Conservation (phyloP, 2,329 filamentous ascomycete genomes). For the Berkeleyomyces rouxiae region DNA sequence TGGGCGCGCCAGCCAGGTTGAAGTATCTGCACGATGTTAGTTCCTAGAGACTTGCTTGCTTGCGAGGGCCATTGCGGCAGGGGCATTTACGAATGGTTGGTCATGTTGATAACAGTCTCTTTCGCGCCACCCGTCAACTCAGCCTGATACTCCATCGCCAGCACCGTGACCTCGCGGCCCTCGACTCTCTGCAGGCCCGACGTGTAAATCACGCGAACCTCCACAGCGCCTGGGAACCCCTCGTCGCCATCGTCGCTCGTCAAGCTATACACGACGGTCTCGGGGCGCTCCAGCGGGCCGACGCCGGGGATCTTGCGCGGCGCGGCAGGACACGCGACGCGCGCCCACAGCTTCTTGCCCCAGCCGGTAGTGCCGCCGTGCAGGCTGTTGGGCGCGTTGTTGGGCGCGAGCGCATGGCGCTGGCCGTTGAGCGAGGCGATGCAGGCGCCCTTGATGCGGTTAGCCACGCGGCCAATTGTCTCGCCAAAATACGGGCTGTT, state of each 20-base stretch:
- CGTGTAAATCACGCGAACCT: constrained; percentile 63
- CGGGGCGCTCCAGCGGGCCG: constrained; percentile 47
- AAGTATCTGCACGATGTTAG: constrained; percentile 33
- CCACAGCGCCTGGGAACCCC: constrained; percentile 74
- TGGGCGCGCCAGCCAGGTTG: constrained; percentile 39
- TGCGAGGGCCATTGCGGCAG: neutral
- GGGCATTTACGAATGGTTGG: constrained; percentile 56
- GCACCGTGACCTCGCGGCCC: constrained; percentile 48
- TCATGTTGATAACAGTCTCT: constrained; percentile 87
- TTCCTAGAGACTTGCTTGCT: neutral
- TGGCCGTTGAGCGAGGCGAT: constrained; percentile 56
- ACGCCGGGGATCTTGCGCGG: constrained; percentile 31
- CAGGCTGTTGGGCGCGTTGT: constrained; percentile 61
- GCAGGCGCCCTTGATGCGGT: constrained; percentile 58
- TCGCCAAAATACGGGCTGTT: constrained; percentile 77
- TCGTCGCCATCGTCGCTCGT: constrained; percentile 69
- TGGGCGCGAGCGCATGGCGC: constrained; percentile 52
- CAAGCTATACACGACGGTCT: constrained; percentile 35
- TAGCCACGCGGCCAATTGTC: constrained; percentile 74
- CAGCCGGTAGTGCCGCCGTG: constrained; percentile 62
- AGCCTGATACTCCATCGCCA: constrained; percentile 82
- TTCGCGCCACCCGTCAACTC: constrained; percentile 60
- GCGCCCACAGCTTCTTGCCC: constrained; percentile 59
- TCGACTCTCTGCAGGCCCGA: constrained; percentile 47
- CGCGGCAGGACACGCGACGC: constrained; percentile 35